Evolutionary conservation across 345 rosid species (phyloP), one percentile per base, ranked within the genome.

Genomic region (Arabis hirsuta): DNA sequence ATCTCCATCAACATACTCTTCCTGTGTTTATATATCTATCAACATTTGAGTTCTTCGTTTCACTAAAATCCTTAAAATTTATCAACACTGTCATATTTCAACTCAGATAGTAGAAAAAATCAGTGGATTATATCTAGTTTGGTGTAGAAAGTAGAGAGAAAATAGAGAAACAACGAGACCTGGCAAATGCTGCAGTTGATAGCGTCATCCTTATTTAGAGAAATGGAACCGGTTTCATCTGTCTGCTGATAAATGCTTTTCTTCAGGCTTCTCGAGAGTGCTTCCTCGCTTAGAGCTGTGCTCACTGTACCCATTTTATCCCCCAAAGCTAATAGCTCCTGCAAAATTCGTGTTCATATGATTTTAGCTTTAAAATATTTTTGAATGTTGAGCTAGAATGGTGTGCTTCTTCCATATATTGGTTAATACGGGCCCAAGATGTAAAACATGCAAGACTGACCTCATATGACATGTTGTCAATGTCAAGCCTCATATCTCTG

Each of bases 401-500:
- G 10, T 0, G n/a, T 22, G 36, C 20, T 65, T 48, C 45, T 65
- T 51, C 6, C 24, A 58, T 58, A 47, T 22, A 44, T 24, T 34
- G 32, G 46, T 53, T 14, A 32, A 22, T 31, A 4, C 10, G 51
- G 52, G 36, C 11, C 9, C 1, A 32, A 65, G 8, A 38, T 55
- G 56, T 53, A 13, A 45, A 46, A 62, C 42, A 34, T 58, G 12
- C 27, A 70, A 29, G 52, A 79, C 86, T 70, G 31, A 88, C 99
- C 99, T 95, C 98, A 55, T 95, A 95, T 56, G 99, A 90, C 99
- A 91, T 91, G 79, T 87, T 73, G 76, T 95, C 99, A 65, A 95
- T 91, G 82, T 95, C 98, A 71, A 91, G 86, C 80, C 99, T 91
- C 99, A 95, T 86, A 24, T 87, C 97, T 74, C 96, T 86, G 58